Evolutionary conservation across 1,139 yeast genomes (phyloP), one percentile per base, ranked within the genome.

Genomic region (Sugiyamaella xylanicola): DNA sequence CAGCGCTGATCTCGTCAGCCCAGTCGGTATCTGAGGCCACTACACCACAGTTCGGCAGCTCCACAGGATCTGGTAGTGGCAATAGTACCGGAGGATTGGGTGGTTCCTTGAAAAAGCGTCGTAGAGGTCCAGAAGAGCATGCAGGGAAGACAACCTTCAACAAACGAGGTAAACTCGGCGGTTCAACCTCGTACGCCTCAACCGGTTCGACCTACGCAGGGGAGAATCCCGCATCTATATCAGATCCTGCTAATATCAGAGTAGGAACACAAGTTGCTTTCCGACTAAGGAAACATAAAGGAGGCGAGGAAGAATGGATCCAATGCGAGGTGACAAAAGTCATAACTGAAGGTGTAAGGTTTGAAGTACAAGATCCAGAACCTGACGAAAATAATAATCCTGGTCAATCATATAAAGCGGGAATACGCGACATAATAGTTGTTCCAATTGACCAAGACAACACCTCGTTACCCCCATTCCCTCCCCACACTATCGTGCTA

Each of bases 331-430:
- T 93, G 21, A 82, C 86, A 50, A 83, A 82, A 64, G 84, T 93
- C 2, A 74, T 85, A 21, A 84, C 84, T 1, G 98, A 92, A 62
- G 95, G 95, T 0, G 74, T 80, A 22, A 82, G 82, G 68, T 74
- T 68, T 54, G 98, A 93, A 71, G 92, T 95, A 11, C 82, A 90
- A 62, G 99, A 95, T 70, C 97, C 98, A 0, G 99, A 95, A 68
- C 99, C 99, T 0, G 99, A 95, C 67, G 98, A 93, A 66, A 82
- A 85, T 64, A 89, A 88, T 60, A 89, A 91, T 59, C 88, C 95
- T 1, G 97, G 97, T 2, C 95, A 87, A 65, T 78, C 88, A 0
- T 95, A 87, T 73, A 86, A 85, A 64, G 92, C 97, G 2, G 84
- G 81, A 27, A 83, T 87, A 76, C 85, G 86, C 65, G 98, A 93